phyloP scores from a whole-genome alignment of 345 rosid genomes.

The Eutrema yunnanense region DNA sequence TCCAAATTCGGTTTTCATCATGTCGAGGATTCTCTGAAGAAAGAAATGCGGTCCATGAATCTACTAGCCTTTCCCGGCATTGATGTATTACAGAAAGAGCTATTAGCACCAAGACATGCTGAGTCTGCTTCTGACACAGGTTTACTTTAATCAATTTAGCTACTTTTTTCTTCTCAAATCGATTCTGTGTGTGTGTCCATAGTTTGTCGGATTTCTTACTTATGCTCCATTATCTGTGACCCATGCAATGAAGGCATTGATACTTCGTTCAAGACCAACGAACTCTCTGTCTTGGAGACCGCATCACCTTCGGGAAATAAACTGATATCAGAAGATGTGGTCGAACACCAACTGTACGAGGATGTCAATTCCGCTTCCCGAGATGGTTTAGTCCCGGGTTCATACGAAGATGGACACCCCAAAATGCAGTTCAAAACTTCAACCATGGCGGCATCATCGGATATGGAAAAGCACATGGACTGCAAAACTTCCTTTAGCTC shows the following conservation, averaged over 20 bases:
- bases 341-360: background rate
- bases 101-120: constrained; percentile 35
- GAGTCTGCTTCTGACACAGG: constrained; percentile 28
- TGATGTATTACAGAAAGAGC: constrained; percentile 68
- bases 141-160: constrained; percentile 3
- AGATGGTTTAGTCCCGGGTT: background rate
- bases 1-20: constrained; percentile 62
- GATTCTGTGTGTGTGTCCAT: too few relatives aligned
- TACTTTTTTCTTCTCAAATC: background rate
- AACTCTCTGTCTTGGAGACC: background rate
- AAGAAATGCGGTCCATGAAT: constrained; percentile 54
- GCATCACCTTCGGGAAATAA: background rate
- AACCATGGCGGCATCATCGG: background rate
- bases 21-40: constrained; percentile 44
- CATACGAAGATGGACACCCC: background rate
- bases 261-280: background rate
- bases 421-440: background rate
- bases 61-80: constrained; percentile 78
- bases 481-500: background rate
- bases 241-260: background rate
- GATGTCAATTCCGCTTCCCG: background rate
- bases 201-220: background rate
- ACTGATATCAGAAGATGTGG: background rate
- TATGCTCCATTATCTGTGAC: background rate
- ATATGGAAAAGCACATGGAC: background rate